Evolutionary conservation across 768 basidiomycete genomes (phyloP), one percentile per base, ranked within the genome.

Genomic region (Butyriboletus loyo): DNA sequence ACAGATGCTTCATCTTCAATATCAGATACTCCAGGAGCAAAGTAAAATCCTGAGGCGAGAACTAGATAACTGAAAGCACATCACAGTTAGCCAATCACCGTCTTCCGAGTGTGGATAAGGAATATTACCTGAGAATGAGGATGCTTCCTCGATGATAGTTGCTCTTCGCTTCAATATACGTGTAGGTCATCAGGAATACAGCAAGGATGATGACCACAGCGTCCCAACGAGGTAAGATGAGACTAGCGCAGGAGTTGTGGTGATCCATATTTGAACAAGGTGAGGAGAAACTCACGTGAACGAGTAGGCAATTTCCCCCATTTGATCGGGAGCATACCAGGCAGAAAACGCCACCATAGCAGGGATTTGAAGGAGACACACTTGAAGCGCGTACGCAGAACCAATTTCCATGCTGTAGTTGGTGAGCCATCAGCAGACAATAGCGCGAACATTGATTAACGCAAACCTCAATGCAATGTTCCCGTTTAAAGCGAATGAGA

Each of bases 301-400:
- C 7, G 92, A 92, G 58, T 88, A 84, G 8, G 93, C 86, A 37
- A 85, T 83, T 68, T 89, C 82, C 8, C 93, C 93, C 82, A 96
- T 87, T 64, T 83, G 82, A 32, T 83, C 81, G 0, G 92, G 91
- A 49, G 87, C 85, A 64, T 95, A 97, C 83, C 91, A 93, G 6
- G 95, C 96, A 19, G 92, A 94, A 72, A 99, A 98, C 0, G 93
- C 96, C 14, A 99, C 93, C 96, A 99, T 98, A 3, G 94, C 92
- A 3, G 97, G 97, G 30, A 98, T 93, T 71, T 99, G 97, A 14
- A 99, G 78, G 48, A 99, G 77, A 69, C 97, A 99, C 15, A 99
- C 97, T 71, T 99, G 97, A 3, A 99, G 79, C 5, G 97, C 97
- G 71, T 99, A 99, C 5, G 97, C 97, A 1, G 97, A 98, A 14